Evolutionary conservation across 2,329 filamentous ascomycete genomes (phyloP).

Genomic region (Pseudogymnoascus sp.): DNA sequence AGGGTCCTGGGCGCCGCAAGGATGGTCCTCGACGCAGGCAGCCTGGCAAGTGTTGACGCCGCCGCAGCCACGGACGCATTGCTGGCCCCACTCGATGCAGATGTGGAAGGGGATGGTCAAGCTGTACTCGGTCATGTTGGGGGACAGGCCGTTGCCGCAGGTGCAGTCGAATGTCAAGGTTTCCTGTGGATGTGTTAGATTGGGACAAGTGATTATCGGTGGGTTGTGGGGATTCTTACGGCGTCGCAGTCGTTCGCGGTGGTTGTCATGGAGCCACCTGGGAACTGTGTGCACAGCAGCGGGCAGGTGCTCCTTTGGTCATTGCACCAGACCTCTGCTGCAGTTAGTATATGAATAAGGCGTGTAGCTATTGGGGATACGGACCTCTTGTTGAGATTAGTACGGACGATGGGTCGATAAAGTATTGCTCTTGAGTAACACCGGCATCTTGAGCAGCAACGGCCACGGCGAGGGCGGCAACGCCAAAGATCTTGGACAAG

Average conservation of each 20-base stretch:
- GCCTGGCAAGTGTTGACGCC: constrained; percentile 49
- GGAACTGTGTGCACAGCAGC: constrained; percentile 60
- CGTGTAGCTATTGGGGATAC: constrained; percentile 2
- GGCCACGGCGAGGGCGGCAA: constrained; percentile 43
- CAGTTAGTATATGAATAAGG: constrained; percentile 16
- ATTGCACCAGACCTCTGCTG: constrained; percentile 54
- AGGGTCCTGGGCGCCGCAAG: constrained; percentile 63
- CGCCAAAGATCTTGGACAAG: constrained; percentile 36
- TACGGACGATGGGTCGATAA: constrained; percentile 55
- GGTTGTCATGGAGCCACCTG: constrained; percentile 33
- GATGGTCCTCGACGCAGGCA: constrained; percentile 55
- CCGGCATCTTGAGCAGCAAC: constrained; percentile 39
- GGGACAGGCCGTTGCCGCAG: constrained; percentile 56
- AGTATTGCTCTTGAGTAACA: constrained; percentile 47
- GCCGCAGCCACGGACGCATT: constrained; percentile 55
- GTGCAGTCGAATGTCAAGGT: constrained; percentile 62
- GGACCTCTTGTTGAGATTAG: constrained; percentile 34
- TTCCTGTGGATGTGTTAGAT: constrained; percentile 30
- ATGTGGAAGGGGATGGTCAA: constrained; percentile 71
- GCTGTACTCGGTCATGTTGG: constrained; percentile 69
- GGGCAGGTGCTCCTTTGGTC: constrained; percentile 58
- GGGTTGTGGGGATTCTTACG: constrained; percentile 33
- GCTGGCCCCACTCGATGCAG: constrained; percentile 61
- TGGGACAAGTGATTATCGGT: neutral
- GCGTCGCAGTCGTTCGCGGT: constrained; percentile 58